A percentile compares a stretch with the other conserved stretches of the same genome.
phyloP scores from a whole-genome alignment of 2,329 filamentous ascomycete species.

The Aureobasidium leucospermi region DNA sequence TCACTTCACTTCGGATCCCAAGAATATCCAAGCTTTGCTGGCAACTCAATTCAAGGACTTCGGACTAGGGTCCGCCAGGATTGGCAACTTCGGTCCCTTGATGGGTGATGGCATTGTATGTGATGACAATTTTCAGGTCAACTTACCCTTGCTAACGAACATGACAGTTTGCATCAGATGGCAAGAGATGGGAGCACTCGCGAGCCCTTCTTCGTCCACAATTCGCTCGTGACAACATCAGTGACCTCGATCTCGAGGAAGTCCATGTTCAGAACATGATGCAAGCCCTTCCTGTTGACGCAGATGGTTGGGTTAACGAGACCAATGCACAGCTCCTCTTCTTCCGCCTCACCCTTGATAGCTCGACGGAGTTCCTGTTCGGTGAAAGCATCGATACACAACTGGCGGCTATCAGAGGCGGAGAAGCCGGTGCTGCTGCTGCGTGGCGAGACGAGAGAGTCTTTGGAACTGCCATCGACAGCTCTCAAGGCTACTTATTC shows the following conservation, averaged over 20 bases:
- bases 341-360: constrained; percentile 43
- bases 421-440: constrained; percentile 6
- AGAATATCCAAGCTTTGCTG: constrained; percentile 30
- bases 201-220: constrained; percentile 31
- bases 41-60: constrained; percentile 27
- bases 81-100: constrained; percentile 23
- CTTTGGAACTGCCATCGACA: constrained; percentile 39
- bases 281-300: constrained; percentile 21
- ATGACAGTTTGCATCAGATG: constrained; percentile 21
- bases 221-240: constrained; percentile 32
- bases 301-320: constrained; percentile 14
- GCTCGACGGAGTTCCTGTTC: constrained; percentile 44
- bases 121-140: neutral
- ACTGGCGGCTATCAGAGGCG: constrained; percentile 23
- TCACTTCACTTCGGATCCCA: constrained; percentile 26
- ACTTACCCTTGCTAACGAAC: neutral
- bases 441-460: constrained; percentile 27
- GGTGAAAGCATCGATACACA: constrained; percentile 35
- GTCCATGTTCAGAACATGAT: constrained; percentile 29
- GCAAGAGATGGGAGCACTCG: constrained; percentile 30
- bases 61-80: constrained; percentile 23
- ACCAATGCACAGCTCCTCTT: constrained; percentile 36
- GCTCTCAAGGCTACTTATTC: constrained; percentile 32
- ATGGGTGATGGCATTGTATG: constrained; percentile 27
- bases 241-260: constrained; percentile 30